A percentile compares a stretch with the other conserved stretches of the same genome.
Conservation (phyloP, 257 asterid species). For the Solanum pinnatisectum region DNA sequence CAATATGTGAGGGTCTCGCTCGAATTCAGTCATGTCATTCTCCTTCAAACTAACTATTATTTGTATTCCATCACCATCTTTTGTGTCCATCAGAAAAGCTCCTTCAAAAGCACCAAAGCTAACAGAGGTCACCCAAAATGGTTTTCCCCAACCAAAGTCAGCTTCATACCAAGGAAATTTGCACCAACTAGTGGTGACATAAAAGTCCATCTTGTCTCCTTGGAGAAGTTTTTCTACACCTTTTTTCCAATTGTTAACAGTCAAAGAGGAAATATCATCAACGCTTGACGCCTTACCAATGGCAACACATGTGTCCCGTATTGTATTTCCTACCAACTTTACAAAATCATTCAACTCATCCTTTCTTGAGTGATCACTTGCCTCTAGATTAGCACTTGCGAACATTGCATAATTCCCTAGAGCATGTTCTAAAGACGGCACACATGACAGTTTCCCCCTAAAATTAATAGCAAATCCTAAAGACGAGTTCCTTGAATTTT, state of each 20-base stretch:
- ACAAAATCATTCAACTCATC: not conserved
- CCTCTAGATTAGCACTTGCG: not conserved
- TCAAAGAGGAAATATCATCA: not conserved
- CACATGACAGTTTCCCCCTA: not conserved
- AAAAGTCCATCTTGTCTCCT: no score
- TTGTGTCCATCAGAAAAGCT: no score
- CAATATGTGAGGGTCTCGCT: no score
- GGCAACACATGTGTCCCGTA: not conserved
- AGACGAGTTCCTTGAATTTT: not conserved
- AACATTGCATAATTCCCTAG: not conserved
- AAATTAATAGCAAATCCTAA: not conserved
- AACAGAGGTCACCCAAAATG: not conserved
- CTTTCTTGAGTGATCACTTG: not conserved
- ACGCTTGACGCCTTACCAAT: not conserved
- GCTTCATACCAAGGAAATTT: not conserved
- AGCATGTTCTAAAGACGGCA: not conserved
- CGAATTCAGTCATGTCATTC: no score
- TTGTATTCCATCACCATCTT: no score
- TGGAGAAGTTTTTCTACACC: not conserved
- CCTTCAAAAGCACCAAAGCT: no score
- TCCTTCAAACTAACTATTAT: no score
- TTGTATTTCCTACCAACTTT: not conserved
- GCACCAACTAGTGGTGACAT: not conserved
- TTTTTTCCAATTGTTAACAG: not conserved
- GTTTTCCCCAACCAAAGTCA: conserved; percentile 26